Evolutionary conservation across 176 grass and related monocot species (phyloP).

Genomic region (Elaeis guineensis): DNA sequence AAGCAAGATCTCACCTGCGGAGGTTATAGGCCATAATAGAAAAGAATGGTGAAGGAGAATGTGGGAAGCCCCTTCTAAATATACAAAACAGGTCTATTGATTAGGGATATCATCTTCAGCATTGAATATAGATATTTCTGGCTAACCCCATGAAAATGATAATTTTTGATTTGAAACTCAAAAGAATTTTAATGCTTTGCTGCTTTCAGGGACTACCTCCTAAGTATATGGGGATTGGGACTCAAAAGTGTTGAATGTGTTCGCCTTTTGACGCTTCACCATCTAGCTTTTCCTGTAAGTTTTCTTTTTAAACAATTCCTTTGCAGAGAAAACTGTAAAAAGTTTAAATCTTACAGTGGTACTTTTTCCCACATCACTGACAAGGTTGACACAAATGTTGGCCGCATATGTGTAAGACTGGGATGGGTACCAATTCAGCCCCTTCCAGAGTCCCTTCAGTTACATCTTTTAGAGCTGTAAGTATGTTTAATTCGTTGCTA

Average conservation of each 20-base stretch:
- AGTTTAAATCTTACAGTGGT: no score
- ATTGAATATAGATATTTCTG: no score
- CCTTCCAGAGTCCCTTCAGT: slow-evolving; percentile 82
- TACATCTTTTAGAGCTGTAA: slow-evolving; percentile 97
- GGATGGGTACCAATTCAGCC: slow-evolving; percentile 98
- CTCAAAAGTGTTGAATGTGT: slow-evolving; percentile 99
- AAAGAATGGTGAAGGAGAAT: no score
- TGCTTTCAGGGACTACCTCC: slow-evolving; percentile 73
- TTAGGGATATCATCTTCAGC: no score
- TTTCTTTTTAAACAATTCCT: slow-evolving; percentile 9
- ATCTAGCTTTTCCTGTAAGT: slow-evolving; percentile 94
- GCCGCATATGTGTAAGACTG: slow-evolving; percentile 86
- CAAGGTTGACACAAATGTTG: slow-evolving; percentile 98
- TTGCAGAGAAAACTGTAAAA: no score
- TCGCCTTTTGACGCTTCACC: slow-evolving; percentile 83
- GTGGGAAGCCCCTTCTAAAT: no score
- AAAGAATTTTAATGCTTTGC: neutral
- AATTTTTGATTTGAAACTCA: no score
- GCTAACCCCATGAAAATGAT: no score
- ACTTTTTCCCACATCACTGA: no score
- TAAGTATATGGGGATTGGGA: slow-evolving; percentile 88
- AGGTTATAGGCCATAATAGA: no score
- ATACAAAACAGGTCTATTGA: no score
- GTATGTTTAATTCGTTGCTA: slow-evolving; percentile 8
- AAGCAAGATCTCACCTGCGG: no score